Evolutionary conservation across 345 rosid species (phyloP), one percentile per base, ranked within the genome.

Genomic region (Citropsis articulata): DNA sequence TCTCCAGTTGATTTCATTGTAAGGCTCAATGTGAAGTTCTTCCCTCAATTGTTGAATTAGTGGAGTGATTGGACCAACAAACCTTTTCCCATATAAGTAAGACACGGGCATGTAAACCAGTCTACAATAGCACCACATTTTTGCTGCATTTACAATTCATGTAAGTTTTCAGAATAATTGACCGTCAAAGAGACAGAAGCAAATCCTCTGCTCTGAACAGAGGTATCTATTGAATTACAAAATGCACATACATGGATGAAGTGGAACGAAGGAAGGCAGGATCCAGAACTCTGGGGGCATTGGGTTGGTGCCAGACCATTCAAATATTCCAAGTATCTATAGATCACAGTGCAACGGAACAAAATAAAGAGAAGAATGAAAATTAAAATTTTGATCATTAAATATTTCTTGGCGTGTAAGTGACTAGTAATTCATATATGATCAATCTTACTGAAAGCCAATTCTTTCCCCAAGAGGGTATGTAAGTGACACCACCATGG

Each of bases 381-480:
- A 53, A 53, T 53, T 35, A 66, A 19, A 66, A 30, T 19, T 65
- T 31, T 66, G 25, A 19, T 36, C 21, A 21, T 8, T 21, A 33
- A 19, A 30, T 28, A 5, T 28, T 63, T 30, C 57, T 53, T 5
- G 22, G 22, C 22, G 7, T 53, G 22, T 18, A 53, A 5, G 2
- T 53, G 0, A 53, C 57, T 53, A 18, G 8, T 0, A 45, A 45
- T 53, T 13, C 19, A 30, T 8, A 13, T n/a, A 22, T 7, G 27
- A 25, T 18, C 6, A 18, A 2, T 73, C 55, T 5, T 81, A 85
- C 87, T 78, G 88, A 85, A 62, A 87, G 88, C 90, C 88, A 87
- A 27, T 84, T 81, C 81, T 87, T 87, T 1, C 88, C 90, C 90
- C 86, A 87, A 60, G 87, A 83, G n/a, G 90, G 88, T 45, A 85